A percentile compares a stretch with the other conserved stretches of the same genome.
Conservation (phyloP, 768 basidiomycete genomes). For the Lactifluus volemus region DNA sequence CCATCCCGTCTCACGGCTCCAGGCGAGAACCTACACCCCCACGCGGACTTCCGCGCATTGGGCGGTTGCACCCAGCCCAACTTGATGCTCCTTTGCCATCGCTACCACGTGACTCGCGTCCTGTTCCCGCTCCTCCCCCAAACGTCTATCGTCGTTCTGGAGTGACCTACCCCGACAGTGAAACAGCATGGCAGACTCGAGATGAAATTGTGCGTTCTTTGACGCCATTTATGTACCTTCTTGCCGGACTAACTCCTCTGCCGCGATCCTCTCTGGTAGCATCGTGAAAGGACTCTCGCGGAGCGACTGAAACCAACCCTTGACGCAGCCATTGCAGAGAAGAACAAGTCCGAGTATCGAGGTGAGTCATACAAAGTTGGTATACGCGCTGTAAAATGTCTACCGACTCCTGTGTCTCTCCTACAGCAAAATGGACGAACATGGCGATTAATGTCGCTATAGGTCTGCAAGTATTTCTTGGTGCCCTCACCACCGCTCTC, state of each 20-base stretch:
- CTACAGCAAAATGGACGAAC: conserved; percentile 15
- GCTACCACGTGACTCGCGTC: not conserved
- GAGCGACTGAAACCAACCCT: conserved; percentile 4
- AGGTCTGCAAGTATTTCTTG: conserved; percentile 24
- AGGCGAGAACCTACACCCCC: not conserved
- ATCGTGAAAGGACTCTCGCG: not conserved
- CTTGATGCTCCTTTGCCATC: not conserved
- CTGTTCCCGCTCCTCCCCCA: not conserved
- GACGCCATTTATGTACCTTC: not conserved
- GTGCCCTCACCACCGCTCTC: conserved; percentile 25
- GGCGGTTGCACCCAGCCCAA: not conserved
- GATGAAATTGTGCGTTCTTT: not conserved
- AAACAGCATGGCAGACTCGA: not conserved
- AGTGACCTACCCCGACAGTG: not conserved
- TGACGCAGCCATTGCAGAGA: not conserved
- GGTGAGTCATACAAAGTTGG: not conserved
- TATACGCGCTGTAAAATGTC: not conserved
- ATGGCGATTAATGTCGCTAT: conserved; percentile 22
- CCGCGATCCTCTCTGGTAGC: not conserved
- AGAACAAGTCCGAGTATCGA: not conserved
- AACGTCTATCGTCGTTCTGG: not conserved
- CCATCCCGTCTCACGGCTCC: not conserved
- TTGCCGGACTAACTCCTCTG: not conserved
- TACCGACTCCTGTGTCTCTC: not conserved
- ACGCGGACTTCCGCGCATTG: not conserved